These are phyloP conservation scores for Saururus chinensis DNA, from an alignment of 164 flowering plant species.

Conservation along the genomic window DNA sequence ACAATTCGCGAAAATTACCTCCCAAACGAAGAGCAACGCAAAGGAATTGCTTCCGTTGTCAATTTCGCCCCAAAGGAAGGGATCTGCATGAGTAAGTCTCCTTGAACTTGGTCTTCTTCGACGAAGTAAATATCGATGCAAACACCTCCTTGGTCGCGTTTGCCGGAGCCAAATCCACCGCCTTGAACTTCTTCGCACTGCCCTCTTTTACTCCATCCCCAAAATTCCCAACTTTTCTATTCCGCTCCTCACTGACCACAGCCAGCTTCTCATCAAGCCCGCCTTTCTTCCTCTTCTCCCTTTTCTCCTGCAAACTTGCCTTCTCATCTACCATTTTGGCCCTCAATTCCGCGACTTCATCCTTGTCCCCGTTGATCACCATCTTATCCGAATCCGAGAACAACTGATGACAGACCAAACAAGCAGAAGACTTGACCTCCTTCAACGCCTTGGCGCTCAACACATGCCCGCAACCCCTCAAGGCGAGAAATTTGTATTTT, in stretches of 20 bases:
- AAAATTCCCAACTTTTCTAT: conserved; percentile 21
- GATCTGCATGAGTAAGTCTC: conserved; percentile 89
- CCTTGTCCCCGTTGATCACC: conserved; percentile 72
- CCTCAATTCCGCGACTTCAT: conserved; percentile 68
- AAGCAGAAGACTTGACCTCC: conserved; percentile 65
- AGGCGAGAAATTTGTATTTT: conserved; percentile 62
- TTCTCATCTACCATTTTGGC: conserved; percentile 62
- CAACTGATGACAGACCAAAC: conserved; percentile 70
- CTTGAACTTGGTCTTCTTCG: conserved; percentile 61
- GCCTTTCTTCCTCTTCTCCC: not conserved
- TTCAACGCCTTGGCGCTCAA: conserved; percentile 87
- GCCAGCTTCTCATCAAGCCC: not conserved
- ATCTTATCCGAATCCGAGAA: conserved; percentile 67
- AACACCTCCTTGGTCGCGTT: conserved; percentile 77
- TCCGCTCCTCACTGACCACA: conserved; percentile 18
- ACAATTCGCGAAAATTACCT: no score
- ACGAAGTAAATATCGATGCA: conserved; percentile 89
- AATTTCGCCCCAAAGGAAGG: conserved; percentile 90
- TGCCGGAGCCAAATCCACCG: conserved; percentile 44
- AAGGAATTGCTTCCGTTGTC: conserved; percentile 2
- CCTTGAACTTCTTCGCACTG: conserved; percentile 53
- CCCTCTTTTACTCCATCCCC: conserved; percentile 18
- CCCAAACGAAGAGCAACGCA: no score
- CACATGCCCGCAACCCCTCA: conserved; percentile 89
- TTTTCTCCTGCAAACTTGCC: not conserved